Evolutionary conservation across 1,284 basidiomycete species (phyloP).

Genomic region (Apiotrichum veenhuisii): DNA sequence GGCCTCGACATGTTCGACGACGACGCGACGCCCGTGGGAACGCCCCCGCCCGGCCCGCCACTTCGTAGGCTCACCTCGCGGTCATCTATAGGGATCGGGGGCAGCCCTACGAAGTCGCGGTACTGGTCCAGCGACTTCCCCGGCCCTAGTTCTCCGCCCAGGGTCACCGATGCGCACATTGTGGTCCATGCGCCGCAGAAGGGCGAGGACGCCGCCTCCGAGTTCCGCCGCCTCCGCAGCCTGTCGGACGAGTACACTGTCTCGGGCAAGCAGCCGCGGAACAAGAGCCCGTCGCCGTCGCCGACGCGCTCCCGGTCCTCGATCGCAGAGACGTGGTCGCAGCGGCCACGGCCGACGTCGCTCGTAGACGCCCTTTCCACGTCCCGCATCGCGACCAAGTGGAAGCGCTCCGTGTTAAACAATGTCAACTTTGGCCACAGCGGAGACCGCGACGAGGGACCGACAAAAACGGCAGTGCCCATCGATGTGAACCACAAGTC

Average conservation of each 20-base stretch:
- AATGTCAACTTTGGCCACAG: constrained; percentile 1
- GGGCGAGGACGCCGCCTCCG: constrained; percentile 12
- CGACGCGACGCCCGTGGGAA: not conserved
- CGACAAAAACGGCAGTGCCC: constrained; percentile 28
- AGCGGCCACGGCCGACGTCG: not conserved
- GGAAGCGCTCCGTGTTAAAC: constrained; percentile 18
- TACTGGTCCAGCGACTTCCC: constrained; percentile 11
- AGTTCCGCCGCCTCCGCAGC: constrained; percentile 15
- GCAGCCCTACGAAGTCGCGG: not conserved
- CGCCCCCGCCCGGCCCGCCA: not conserved
- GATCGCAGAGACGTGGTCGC: not conserved
- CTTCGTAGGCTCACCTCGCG: constrained; percentile 2
- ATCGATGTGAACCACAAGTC: constrained; percentile 43
- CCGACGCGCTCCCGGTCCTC: not conserved
- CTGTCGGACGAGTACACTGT: constrained; percentile 6
- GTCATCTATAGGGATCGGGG: not conserved
- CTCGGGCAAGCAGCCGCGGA: not conserved
- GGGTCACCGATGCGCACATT: constrained; percentile 32
- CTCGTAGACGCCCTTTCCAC: constrained; percentile 5
- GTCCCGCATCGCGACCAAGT: constrained; percentile 14
- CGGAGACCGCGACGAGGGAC: constrained; percentile 1
- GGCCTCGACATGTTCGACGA: constrained; percentile 7
- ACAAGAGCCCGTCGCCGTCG: not conserved
- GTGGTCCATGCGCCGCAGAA: constrained; percentile 31
- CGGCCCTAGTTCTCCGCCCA: constrained; percentile 39